Conservation (phyloP, 495 filamentous ascomycete genomes). For the Aspergillus sclerotioniger region DNA sequence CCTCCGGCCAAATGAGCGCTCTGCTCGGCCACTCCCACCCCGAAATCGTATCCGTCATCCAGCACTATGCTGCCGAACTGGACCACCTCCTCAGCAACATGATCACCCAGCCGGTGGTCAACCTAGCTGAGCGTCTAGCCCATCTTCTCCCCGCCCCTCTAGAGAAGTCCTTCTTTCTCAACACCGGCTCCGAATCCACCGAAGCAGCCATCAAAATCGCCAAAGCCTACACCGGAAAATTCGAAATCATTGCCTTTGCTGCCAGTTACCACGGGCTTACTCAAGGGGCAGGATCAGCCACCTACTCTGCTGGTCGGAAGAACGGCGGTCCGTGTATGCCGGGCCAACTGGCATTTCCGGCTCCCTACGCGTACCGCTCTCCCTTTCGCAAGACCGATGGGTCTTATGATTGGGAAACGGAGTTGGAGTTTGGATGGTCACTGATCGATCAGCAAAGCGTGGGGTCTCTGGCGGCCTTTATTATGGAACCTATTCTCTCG, state of each 20-base stretch:
- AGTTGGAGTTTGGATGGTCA: conserved; percentile 53
- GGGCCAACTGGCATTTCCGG: conserved; percentile 46
- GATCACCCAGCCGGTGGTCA: conserved; percentile 51
- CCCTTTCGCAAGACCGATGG: conserved; percentile 49
- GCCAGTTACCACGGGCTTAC: conserved; percentile 56
- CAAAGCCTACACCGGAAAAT: conserved; percentile 55
- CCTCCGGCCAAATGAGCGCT: conserved; percentile 56
- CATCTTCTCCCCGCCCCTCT: conserved; percentile 43
- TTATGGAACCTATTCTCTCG: conserved; percentile 54
- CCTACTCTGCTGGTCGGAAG: conserved; percentile 47
- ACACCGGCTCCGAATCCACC: conserved; percentile 53
- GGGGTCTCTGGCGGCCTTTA: conserved; percentile 54
- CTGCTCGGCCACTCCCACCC: conserved; percentile 57
- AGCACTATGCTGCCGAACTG: conserved; percentile 38
- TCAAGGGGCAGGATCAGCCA: conserved; percentile 38
- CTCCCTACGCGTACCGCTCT: conserved; percentile 54
- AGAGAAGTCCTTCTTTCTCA: conserved; percentile 54
- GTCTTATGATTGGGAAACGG: conserved; percentile 55
- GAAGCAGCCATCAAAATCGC: conserved; percentile 57
- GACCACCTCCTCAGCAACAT: conserved; percentile 57
- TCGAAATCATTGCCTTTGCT: conserved; percentile 53
- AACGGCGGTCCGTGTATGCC: conserved; percentile 36
- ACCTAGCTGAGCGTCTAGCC: conserved; percentile 44
- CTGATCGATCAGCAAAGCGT: conserved; percentile 51
- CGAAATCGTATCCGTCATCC: conserved; percentile 51